Conservation (phyloP, 1,284 basidiomycete genomes). For the Moesziomyces globuligerus region DNA sequence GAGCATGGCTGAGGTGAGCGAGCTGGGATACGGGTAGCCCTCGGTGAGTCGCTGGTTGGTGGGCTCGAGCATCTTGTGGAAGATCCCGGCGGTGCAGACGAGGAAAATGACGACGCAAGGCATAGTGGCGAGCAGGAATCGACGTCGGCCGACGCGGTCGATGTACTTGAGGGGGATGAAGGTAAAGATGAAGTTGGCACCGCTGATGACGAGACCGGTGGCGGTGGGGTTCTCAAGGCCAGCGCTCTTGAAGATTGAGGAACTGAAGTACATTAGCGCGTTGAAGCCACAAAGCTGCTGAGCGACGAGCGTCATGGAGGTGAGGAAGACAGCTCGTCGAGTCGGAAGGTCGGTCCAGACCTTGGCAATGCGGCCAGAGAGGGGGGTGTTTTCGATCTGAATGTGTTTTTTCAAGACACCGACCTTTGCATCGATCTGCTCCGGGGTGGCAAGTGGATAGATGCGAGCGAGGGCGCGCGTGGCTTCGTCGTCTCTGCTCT, state of each 20-base stretch:
- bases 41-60: constrained; percentile 77
- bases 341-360: constrained; percentile 45
- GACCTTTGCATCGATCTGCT: constrained; percentile 67
- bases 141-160: constrained; percentile 79
- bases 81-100: constrained; percentile 77
- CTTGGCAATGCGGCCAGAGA: constrained; percentile 15
- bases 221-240: constrained; percentile 67
- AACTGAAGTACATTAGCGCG: constrained; percentile 67
- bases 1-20: constrained; percentile 78
- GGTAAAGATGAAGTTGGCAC: constrained; percentile 77
- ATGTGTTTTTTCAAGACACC: constrained; percentile 66
- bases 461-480: constrained; percentile 55
- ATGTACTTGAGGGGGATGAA: constrained; percentile 79
- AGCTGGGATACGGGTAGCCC: constrained; percentile 74
- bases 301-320: constrained; percentile 38
- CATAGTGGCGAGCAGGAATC: constrained; percentile 79
- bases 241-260: constrained; percentile 65
- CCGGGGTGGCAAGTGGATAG: constrained; percentile 59
- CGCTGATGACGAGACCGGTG: constrained; percentile 63
- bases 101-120: constrained; percentile 82
- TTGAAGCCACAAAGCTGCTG: constrained; percentile 69
- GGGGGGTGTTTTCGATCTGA: constrained; percentile 33
- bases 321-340: constrained; percentile 39
- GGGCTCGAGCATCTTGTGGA: constrained; percentile 77
- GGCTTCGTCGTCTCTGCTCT: constrained; percentile 59